Percentiles rank a stretch among this genome's conserved stretches.
These are phyloP conservation scores for Phialocephala sp. DNA, from an alignment of 2,329 filamentous ascomycete genomes.

Conservation along the genomic window DNA sequence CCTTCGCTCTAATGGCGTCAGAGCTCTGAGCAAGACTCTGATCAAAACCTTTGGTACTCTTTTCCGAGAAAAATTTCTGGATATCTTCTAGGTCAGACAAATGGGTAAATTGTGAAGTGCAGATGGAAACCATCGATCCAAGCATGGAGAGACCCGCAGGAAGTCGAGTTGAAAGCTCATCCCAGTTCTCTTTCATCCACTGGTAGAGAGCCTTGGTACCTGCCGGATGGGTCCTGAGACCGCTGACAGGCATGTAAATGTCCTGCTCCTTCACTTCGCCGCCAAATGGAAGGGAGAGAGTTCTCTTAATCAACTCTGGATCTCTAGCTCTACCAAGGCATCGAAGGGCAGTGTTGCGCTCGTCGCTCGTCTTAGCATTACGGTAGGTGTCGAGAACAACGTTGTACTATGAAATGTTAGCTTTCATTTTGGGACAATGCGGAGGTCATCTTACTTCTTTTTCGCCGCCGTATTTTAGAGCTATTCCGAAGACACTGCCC, in stretches of 20 bases:
- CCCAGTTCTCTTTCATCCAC: conserved; percentile 91
- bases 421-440: not conserved
- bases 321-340: conserved; percentile 79
- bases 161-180: conserved; percentile 77
- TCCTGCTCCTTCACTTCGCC: conserved; percentile 93
- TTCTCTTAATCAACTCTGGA: conserved; percentile 80
- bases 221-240: conserved; percentile 75
- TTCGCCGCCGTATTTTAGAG: conserved; percentile 80
- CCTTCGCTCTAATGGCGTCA: conserved; percentile 84
- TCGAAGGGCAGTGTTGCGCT: conserved; percentile 90
- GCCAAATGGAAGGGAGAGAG: conserved; percentile 75
- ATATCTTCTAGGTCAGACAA: conserved; percentile 77
- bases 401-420: conserved; percentile 64
- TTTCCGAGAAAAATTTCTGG: conserved; percentile 78
- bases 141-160: conserved; percentile 89
- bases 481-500: conserved; percentile 84
- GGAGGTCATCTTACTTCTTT: conserved; percentile 66
- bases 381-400: conserved; percentile 77
- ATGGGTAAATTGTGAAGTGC: conserved; percentile 80
- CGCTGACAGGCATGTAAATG: conserved; percentile 85
- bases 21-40: conserved; percentile 88
- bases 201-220: conserved; percentile 81
- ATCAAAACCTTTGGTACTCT: conserved; percentile 88
- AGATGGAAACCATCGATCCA: conserved; percentile 81
- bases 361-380: conserved; percentile 77